Evolutionary conservation across 495 filamentous ascomycete genomes (phyloP), one percentile per base, ranked within the genome.

Genomic region (Penicillium desertorum): DNA sequence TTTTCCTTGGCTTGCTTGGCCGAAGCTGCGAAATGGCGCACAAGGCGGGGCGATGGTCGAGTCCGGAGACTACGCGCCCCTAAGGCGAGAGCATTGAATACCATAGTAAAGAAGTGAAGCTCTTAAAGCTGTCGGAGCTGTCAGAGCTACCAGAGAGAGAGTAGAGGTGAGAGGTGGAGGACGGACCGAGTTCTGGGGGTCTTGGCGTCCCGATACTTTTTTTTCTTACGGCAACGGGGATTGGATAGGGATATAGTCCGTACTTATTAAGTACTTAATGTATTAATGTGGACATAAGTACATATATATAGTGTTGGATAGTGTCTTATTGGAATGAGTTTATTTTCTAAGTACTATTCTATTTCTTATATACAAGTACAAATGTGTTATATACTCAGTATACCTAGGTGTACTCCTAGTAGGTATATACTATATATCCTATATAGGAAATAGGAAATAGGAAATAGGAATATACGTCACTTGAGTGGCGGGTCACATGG

Each of bases 1-100:
- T 49, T 68, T 64, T 48, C 68, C 64, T 44, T 76, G 66, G n/a
- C 47, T 57, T 45, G 60, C 60, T 23, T 22, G 43, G 58, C 37
- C 4, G 70, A 68, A 6, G 42, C 59, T 25, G 61, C 56, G 47
- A 75, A 69, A 3, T 55, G 46, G 45, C 73, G 70, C 22, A 60
- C 16, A 30, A 62, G 19, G 30, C 53, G 53, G 14, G 43, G 41
- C 11, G 52, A 29, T 5, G 62, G 36, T 34, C 62, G 62, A 17
- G 64, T 48, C 25, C 58, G 62, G 22, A 64, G 19, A 29, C 54
- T 60, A 39, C 68, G 70, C 32, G 70, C 32, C 57, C 65, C 45
- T 60, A 70, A 39, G 44, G 59, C 49, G 20, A 59, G 42, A 12
- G 57, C 51, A 51, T 59, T 54, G 44, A 56, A 37, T 32, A 61